These are phyloP conservation scores for Sideroxylon spinosum DNA, from an alignment of 179 eudicot species.

Conservation along the genomic window DNA sequence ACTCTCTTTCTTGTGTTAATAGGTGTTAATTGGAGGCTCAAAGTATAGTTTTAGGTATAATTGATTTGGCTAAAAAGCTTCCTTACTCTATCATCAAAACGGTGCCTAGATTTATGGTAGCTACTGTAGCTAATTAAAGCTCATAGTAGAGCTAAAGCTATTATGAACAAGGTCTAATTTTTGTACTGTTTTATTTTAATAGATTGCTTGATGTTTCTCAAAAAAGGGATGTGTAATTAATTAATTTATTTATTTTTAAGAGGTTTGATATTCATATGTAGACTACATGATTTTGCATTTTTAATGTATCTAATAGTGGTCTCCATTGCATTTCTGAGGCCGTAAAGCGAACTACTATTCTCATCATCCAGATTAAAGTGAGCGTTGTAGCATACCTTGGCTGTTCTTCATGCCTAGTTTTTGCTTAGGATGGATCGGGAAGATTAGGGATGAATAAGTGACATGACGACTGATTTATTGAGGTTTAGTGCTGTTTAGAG, in stretches of 20 bases:
- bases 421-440: neutral
- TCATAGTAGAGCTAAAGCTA: no score
- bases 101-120: no score
- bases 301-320: neutral
- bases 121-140: no score
- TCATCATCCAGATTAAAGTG: neutral
- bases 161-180: neutral
- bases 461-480: neutral
- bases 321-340: conserved; percentile 3
- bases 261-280: neutral
- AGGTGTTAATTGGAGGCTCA: no score
- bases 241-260: neutral
- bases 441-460: neutral
- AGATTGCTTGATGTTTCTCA: neutral
- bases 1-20: no score
- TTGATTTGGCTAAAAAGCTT: no score
- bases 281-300: conserved; percentile 11
- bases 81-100: no score
- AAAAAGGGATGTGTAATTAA: no score
- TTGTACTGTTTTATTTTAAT: neutral
- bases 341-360: neutral
- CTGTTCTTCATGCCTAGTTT: neutral
- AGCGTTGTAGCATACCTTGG: neutral
- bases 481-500: neutral
- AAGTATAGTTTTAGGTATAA: no score